Evolutionary conservation across 176 grass and related monocot species (phyloP), one percentile per base, ranked within the genome.

Genomic region (Panicum miliaceum): DNA sequence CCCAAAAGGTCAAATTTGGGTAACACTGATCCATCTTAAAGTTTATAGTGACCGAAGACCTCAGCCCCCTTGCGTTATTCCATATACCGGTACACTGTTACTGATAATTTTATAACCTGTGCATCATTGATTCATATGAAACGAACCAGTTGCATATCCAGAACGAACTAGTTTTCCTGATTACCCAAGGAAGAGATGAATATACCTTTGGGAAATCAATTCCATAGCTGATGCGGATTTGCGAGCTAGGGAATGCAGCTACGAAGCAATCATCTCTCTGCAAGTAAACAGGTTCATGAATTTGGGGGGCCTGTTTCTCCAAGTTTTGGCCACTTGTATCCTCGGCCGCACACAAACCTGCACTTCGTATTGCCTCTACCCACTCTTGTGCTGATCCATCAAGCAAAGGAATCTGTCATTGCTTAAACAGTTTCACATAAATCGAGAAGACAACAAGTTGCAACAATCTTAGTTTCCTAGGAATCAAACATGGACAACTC

Each of bases 331-430:
- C 93, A 79, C 74, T n/a, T 22, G 53, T 32, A 82, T 98, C 85
- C 75, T 86, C 43, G 0, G 93, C 93, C 5, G 68, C 69, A 74
- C 91, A 89, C 37, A 96, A 60, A 82, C 91, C 80, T 36, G 75
- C 73, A 20, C 64, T 53, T 46, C 60, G 82, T 78, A 98, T 90
- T 11, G 84, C 91, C 63, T 87, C 68, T 34, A 92, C 89, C 96
- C 93, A 98, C 77, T 91, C 87, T 90, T 87, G 90, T 25, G 91
- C 89, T 81, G 91, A 98, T 94, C 96, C 96, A 95, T 98, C 96
- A 87, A 98, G 85, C 83, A 96, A 87, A 89, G 96, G 93, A 85
- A 95, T 87, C 93, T 98, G 85, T 82, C 36, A 92, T 62, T 58
- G 38, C 62, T 81, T 69, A 91, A 87, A 13, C 51, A 59, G 20